A percentile compares a stretch with the other conserved stretches of the same genome.
These are phyloP conservation scores for Hericium alpestre DNA, from an alignment of 768 basidiomycete genomes.

Conservation along the genomic window DNA sequence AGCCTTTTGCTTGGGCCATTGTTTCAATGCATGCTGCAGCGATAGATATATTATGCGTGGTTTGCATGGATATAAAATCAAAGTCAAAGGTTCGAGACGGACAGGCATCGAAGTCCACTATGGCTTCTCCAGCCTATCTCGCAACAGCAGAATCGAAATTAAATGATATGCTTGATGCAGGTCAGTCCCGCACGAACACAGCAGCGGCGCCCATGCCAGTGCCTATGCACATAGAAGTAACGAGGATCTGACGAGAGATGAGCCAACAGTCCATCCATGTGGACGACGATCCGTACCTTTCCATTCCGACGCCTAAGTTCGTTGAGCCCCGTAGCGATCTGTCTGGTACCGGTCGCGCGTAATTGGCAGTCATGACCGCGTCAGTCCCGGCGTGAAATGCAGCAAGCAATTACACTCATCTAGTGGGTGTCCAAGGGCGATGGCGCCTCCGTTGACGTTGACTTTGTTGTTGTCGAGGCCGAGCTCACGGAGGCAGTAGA, in stretches of 20 bases:
- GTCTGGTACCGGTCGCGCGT: constrained; percentile 80
- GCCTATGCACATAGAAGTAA: constrained; percentile 86
- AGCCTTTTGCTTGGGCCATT: too few relatives aligned
- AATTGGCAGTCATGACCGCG: constrained; percentile 12
- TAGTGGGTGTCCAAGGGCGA: constrained; percentile 76
- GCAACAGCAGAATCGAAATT: too few relatives aligned
- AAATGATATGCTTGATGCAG: too few relatives aligned
- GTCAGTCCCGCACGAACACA: constrained; percentile 50
- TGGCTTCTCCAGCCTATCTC: too few relatives aligned
- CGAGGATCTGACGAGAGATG: constrained; percentile 42
- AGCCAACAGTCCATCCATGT: background rate
- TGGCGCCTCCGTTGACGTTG: constrained; percentile 87
- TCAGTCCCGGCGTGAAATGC: constrained; percentile 10
- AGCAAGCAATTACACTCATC: constrained; percentile 37
- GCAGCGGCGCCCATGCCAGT: constrained; percentile 89
- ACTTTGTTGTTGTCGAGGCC: constrained; percentile 55
- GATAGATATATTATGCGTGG: too few relatives aligned
- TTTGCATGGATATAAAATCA: too few relatives aligned
- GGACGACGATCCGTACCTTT: constrained; percentile 36
- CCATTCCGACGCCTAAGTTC: constrained; percentile 59
- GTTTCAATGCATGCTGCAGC: too few relatives aligned
- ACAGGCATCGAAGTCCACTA: too few relatives aligned
- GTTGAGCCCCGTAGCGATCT: constrained; percentile 74
- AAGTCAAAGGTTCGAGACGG: too few relatives aligned
- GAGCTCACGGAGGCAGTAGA: constrained; percentile 61